These are phyloP conservation scores for Pichia cephalocereana DNA, from an alignment of 805 yeast species.

Conservation along the genomic window DNA sequence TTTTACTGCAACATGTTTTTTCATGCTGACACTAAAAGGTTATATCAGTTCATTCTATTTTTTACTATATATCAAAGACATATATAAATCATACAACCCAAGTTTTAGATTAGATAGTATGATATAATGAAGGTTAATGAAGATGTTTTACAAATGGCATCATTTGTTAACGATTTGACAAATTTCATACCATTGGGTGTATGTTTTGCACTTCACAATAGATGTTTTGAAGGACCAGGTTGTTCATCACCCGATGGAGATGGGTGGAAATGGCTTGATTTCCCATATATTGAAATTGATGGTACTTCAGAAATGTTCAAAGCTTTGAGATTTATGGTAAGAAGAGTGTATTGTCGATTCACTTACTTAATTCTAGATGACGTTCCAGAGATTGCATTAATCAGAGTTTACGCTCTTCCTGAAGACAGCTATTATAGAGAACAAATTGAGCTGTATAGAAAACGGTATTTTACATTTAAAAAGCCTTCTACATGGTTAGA, in stretches of 20 bases:
- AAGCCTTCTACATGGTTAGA: conserved; percentile 27
- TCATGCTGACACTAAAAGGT: too few relatives aligned
- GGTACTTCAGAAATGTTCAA: conserved; percentile 12
- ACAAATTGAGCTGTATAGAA: conserved; percentile 29
- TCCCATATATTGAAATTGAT: conserved; percentile 25
- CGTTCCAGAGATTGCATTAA: conserved; percentile 16
- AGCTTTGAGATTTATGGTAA: conserved; percentile 36
- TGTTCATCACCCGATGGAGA: conserved; percentile 25
- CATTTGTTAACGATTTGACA: conserved; percentile 30
- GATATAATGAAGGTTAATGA: not conserved
- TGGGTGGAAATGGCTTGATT: conserved; percentile 52
- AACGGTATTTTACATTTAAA: conserved; percentile 23
- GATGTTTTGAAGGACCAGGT: conserved; percentile 31
- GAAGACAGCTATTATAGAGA: conserved; percentile 31
- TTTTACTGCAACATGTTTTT: too few relatives aligned
- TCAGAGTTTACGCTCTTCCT: conserved; percentile 43
- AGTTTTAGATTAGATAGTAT: not conserved
- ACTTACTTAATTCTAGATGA: conserved; percentile 30
- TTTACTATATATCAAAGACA: not conserved
- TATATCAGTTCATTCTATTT: too few relatives aligned
- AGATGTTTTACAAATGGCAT: not conserved
- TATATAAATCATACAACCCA: too few relatives aligned
- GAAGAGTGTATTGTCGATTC: conserved; percentile 32
- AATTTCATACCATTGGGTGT: conserved; percentile 41
- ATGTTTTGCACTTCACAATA: conserved; percentile 34